phyloP scores from a whole-genome alignment of 2,329 filamentous ascomycete genomes.

The Karstenula rhodostoma region DNA sequence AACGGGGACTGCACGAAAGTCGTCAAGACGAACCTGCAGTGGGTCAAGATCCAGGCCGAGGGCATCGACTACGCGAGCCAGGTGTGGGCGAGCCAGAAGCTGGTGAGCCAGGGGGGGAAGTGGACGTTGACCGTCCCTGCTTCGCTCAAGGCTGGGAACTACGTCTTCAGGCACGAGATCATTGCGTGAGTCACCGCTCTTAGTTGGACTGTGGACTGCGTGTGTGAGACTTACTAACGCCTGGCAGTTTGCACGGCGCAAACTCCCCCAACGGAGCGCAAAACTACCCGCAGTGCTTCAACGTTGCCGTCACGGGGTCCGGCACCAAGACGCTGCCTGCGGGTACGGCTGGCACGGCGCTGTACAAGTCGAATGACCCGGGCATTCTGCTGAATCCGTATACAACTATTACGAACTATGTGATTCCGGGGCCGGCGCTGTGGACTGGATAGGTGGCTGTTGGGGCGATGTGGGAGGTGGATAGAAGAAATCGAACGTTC shows the following conservation, averaged over 20 bases:
- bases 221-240: conserved; percentile 18
- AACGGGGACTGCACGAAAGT: conserved; percentile 27
- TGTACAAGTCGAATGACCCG: conserved; percentile 48
- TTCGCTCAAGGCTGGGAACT: conserved; percentile 47
- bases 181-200: conserved; percentile 18
- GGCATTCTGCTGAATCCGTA: conserved; percentile 51
- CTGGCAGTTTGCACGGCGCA: conserved; percentile 51
- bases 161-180: conserved; percentile 61
- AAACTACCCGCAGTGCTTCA: conserved; percentile 59
- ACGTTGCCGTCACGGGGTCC: conserved; percentile 55
- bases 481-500: no score
- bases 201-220: no score
- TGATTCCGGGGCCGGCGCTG: conserved; percentile 40
- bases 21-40: conserved; percentile 28
- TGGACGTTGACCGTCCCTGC: conserved; percentile 15
- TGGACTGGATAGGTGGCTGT: neutral
- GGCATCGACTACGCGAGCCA: conserved; percentile 10
- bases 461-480: neutral
- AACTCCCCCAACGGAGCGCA: conserved; percentile 53
- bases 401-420: conserved; percentile 35
- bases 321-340: conserved; percentile 47
- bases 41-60: conserved; percentile 32
- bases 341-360: conserved; percentile 58
- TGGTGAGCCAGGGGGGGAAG: conserved; percentile 8
- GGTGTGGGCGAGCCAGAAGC: conserved; percentile 14